Percentiles rank a stretch among this genome's conserved stretches.
Conservation (phyloP, 2,329 filamentous ascomycete genomes). For the Trichoderma lentiforme region DNA sequence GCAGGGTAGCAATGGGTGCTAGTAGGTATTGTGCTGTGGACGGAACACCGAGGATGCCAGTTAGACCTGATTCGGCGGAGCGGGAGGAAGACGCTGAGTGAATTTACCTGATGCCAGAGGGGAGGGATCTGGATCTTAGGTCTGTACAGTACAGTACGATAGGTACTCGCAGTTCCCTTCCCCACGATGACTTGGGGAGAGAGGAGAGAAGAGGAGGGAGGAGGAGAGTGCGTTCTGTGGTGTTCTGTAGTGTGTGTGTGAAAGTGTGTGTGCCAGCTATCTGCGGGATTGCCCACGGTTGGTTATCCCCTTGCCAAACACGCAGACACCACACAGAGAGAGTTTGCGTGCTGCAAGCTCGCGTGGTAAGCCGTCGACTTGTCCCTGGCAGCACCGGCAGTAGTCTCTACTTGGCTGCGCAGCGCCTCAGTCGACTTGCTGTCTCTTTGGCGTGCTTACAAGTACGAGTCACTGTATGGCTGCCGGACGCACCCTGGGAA, state of each 20-base stretch:
- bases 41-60: not conserved
- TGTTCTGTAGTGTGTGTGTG: not conserved
- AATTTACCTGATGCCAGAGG: not conserved
- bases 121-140: not conserved
- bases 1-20: conserved; percentile 7
- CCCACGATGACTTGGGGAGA: not conserved
- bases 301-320: not conserved
- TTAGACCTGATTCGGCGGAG: conserved; percentile 8
- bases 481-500: conserved; percentile 11
- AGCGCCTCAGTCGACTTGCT: not conserved
- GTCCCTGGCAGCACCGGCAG: conserved; percentile 15
- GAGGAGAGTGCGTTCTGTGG: not conserved
- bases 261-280: not conserved
- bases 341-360: not conserved
- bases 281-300: not conserved
- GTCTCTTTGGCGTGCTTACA: not conserved
- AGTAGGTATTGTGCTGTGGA: conserved; percentile 7
- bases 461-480: not conserved
- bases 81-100: not conserved
- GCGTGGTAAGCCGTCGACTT: conserved; percentile 4
- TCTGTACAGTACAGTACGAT: not conserved
- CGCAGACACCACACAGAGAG: not conserved
- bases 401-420: not conserved
- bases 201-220: not conserved
- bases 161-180: not conserved